Conservation (phyloP, 768 basidiomycete genomes). For the Serendipita sp. region DNA sequence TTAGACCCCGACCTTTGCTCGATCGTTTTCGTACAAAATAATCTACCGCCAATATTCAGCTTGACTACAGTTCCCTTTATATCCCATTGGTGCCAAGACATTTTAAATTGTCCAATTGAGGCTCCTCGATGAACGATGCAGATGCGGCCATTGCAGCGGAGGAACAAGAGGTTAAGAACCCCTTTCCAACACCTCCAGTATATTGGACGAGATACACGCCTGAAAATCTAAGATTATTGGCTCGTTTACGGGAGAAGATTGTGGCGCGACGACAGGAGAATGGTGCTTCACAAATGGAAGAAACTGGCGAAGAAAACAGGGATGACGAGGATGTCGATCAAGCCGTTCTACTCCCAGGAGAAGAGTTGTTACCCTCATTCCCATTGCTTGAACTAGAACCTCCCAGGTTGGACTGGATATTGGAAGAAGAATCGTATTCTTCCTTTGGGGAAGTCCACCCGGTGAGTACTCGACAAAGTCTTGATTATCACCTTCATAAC, state of each 20-base stretch:
- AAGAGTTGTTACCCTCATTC: background rate
- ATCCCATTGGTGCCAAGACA: no score
- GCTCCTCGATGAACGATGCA: background rate
- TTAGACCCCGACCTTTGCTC: background rate
- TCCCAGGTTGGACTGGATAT: background rate
- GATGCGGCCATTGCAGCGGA: background rate
- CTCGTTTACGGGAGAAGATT: background rate
- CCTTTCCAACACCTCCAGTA: background rate
- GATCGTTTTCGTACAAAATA: no score
- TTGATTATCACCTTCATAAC: background rate
- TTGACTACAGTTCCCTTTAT: no score
- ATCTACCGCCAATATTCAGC: no score
- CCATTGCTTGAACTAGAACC: constrained; percentile 1
- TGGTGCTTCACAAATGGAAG: background rate
- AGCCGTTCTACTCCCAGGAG: background rate
- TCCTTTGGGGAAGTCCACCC: background rate
- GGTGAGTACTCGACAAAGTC: background rate
- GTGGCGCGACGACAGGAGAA: background rate
- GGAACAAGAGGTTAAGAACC: background rate
- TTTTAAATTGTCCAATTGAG: background rate
- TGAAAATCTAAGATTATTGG: background rate
- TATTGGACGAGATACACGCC: constrained; percentile 2
- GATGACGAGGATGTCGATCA: background rate
- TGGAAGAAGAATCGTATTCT: constrained; percentile 1
- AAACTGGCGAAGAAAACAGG: background rate